phyloP scores from a whole-genome alignment of 805 yeast genomes.

The Candida krabiensis region DNA sequence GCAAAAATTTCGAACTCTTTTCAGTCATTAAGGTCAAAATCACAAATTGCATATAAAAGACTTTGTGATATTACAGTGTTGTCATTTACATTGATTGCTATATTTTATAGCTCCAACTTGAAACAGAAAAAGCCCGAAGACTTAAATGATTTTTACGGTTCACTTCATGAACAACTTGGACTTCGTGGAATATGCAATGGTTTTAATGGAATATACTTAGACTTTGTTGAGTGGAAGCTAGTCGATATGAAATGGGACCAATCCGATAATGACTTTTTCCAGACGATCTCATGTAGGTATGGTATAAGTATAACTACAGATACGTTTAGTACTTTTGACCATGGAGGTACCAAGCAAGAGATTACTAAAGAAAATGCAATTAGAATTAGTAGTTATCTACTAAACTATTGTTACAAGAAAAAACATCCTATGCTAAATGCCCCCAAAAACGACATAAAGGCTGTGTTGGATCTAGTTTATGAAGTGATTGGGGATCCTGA shows the following conservation, averaged over 20 bases:
- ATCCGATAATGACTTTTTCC: constrained; percentile 71
- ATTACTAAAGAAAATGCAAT: constrained; percentile 41
- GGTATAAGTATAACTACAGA: constrained; percentile 65
- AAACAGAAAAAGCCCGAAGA: constrained; percentile 20
- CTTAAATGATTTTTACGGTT: constrained; percentile 48
- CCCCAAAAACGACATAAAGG: constrained; percentile 71
- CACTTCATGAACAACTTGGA: constrained; percentile 77
- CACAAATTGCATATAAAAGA: constrained; percentile 41
- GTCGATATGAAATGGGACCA: constrained; percentile 40
- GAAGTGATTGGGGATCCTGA: constrained; percentile 72
- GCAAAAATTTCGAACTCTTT: constrained; percentile 37
- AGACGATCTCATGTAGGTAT: constrained; percentile 74
- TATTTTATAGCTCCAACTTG: constrained; percentile 35
- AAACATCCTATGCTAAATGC: constrained; percentile 59
- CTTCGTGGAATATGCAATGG: constrained; percentile 64
- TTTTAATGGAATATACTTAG: constrained; percentile 60
- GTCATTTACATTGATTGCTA: constrained; percentile 36
- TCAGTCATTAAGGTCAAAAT: constrained; percentile 43
- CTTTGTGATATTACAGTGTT: constrained; percentile 47
- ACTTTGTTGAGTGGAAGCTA: constrained; percentile 55
- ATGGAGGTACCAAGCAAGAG: constrained; percentile 44
- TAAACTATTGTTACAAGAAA: constrained; percentile 54
- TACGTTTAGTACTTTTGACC: constrained; percentile 64
- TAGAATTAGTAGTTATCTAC: constrained; percentile 41
- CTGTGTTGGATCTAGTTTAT: constrained; percentile 66